Evolutionary conservation across 176 grass and related monocot species (phyloP), one percentile per base, ranked within the genome.

Genomic region (Puya raimondii): DNA sequence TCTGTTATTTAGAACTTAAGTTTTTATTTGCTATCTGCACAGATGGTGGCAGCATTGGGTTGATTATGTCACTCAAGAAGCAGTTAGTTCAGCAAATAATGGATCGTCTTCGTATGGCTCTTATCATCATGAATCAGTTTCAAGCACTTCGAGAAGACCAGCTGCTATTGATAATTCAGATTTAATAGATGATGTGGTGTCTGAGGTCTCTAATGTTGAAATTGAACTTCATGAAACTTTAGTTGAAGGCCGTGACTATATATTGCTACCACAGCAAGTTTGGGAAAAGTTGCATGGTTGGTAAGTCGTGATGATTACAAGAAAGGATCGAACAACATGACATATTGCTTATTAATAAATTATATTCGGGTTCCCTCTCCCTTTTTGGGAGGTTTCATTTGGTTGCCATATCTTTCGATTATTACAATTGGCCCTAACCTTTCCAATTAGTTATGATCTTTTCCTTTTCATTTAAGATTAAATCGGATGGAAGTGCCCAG

Each of bases 41-140:
- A 99, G 95, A 79, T 99, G 95, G 95, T 99, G 95, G 95, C 95
- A 99, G 80, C 80, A 80, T 83, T 99, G 95, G 95, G 86, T 99
- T 72, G 89, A 99, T 73, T 99, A 99, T 64, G 85, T 99, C 20
- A 86, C 85, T 83, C 89, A 93, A 78, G 94, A 99, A 84, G 51
- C 81, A 72, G 68, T 70, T 82, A 76, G 52, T 74, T 50, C 64
- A 75, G 87, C 94, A 57, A 80, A 64, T 69, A 99, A 88, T 82
- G 88, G 88, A 7, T 50, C 47, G 14, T 74, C 70, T 57, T 72
- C 70, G n/a, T 42, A 57, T 72, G 72, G 59, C 56, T 82, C 77
- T 70, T 80, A 88, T 86, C 82, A 93, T 74, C 78, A 78, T 68
- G 89, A 86, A 22, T 78, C 73, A n/a, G 47, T 58, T 78, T 86